Evolutionary conservation across 1,139 yeast genomes (phyloP).

Genomic region (Taphrina populina): DNA sequence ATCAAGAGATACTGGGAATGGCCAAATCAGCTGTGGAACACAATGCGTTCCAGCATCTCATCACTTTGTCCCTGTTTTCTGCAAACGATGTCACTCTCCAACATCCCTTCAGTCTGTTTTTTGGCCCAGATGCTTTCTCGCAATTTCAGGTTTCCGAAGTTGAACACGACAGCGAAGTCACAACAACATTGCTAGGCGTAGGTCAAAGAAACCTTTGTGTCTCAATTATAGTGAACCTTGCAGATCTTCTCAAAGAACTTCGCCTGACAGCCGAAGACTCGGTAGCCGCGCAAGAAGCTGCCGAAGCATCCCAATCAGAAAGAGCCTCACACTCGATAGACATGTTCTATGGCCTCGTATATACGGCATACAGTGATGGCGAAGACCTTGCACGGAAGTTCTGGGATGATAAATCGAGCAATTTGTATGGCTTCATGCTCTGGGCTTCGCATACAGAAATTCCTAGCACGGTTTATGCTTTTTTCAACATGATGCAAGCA

Average conservation of each 20-base stretch:
- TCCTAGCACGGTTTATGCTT: constrained; percentile 78
- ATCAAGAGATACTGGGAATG: constrained; percentile 50
- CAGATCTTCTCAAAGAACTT: constrained; percentile 74
- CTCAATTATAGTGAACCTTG: constrained; percentile 53
- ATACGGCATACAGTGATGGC: constrained; percentile 65
- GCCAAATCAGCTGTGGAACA: constrained; percentile 54
- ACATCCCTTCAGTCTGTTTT: constrained; percentile 29
- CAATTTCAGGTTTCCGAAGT: constrained; percentile 30
- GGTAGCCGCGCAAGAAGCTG: constrained; percentile 48
- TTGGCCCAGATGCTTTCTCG: constrained; percentile 2
- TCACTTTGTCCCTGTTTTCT: constrained; percentile 51
- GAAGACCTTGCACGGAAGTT: constrained; percentile 60
- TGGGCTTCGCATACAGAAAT: constrained; percentile 90
- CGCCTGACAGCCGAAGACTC: constrained; percentile 86
- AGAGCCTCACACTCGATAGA: constrained; percentile 74
- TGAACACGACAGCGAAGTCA: constrained; percentile 39
- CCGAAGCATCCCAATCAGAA: constrained; percentile 34
- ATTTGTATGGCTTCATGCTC: constrained; percentile 69
- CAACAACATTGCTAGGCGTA: constrained; percentile 42
- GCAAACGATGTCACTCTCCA: constrained; percentile 35
- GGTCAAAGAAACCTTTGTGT: constrained; percentile 62
- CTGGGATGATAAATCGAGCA: constrained; percentile 69
- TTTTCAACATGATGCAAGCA: constrained; percentile 74
- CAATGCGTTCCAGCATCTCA: constrained; percentile 79
- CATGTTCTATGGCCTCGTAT: constrained; percentile 75